Evolutionary conservation across 2,329 filamentous ascomycete species (phyloP), one percentile per base, ranked within the genome.

Genomic region (Dryadomyces quercus-mongolicae): DNA sequence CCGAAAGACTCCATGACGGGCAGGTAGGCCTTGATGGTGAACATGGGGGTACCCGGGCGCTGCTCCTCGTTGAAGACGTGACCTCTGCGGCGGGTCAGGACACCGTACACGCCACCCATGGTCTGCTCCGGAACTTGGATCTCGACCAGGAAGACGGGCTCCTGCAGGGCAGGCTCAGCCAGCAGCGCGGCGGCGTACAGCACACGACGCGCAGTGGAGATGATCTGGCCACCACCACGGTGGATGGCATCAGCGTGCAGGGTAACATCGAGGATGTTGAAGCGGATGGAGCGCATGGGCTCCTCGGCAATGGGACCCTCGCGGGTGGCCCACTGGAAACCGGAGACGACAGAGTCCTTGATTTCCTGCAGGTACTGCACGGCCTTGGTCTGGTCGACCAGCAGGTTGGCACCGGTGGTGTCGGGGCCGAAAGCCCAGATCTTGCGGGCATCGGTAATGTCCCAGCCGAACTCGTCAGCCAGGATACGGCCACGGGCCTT

Each of bases 321-420:
- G 71, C 92, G 86, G 66, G 88, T 89, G 64, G 93, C 93, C 93
- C 93, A 98, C 77, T 98, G 93, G 90, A 98, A 98, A 85, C 93
- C 93, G 65, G 93, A 97, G 70, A 97, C 91, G 65, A 97, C 86
- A 59, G 92, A 97, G 71, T 98, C 93, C 88, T 98, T 98, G 85
- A 98, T 98, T 88, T 98, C 93, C 80, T 89, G 93, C 70, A 98
- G 83, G 85, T 97, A 98, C 81, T 98, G 93, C 63, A 98, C 93
- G 66, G 93, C 93, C 88, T 97, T 98, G 82, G 92, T 96, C 86
- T 97, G 93, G 77, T 98, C 93, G 70, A 98, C 85, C 66, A 98
- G 80, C 82, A 98, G 78, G 85, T 98, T 98, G 82, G 93, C 86
- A 74, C 93, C 93, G 69, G 80, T 93, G 72, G 90, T 95, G 75